Evolutionary conservation across 768 basidiomycete species (phyloP).

Genomic region (Sporobolomyces pararoseus): DNA sequence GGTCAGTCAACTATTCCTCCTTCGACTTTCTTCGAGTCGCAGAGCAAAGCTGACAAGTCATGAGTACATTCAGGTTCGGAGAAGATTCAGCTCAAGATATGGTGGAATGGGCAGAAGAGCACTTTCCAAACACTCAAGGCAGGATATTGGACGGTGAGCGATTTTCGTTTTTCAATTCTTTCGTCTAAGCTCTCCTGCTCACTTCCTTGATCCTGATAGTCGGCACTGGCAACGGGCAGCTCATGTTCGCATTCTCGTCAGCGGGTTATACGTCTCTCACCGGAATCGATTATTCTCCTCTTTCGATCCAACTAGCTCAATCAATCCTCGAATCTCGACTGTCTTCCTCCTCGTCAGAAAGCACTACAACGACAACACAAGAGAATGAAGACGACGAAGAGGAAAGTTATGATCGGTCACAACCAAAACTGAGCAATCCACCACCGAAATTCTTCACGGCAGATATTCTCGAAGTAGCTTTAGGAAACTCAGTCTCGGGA

Average conservation of each 20-base stretch:
- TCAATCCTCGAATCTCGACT: slow-evolving; percentile 42
- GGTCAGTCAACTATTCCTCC: slow-evolving; percentile 44
- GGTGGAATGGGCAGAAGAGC: slow-evolving; percentile 51
- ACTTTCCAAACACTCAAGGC: slow-evolving; percentile 46
- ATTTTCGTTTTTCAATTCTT: not conserved
- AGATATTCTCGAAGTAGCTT: slow-evolving; percentile 36
- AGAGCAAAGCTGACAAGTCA: not conserved
- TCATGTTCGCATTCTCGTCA: slow-evolving; percentile 43
- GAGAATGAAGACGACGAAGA: not conserved
- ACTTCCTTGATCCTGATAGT: slow-evolving; percentile 14
- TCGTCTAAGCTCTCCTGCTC: not conserved
- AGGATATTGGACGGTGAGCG: slow-evolving; percentile 50
- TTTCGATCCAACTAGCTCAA: slow-evolving; percentile 47
- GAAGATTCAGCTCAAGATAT: slow-evolving; percentile 51
- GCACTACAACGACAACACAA: not conserved
- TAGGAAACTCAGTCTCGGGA: slow-evolving; percentile 37
- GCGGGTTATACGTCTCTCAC: slow-evolving; percentile 47
- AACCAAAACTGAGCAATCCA: slow-evolving; percentile 3
- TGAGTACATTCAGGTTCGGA: slow-evolving; percentile 55
- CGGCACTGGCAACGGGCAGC: slow-evolving; percentile 45
- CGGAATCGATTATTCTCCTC: slow-evolving; percentile 52
- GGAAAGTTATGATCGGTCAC: not conserved
- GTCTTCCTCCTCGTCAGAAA: not conserved
- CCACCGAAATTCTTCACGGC: slow-evolving; percentile 29
- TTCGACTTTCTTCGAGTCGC: not conserved